Evolutionary conservation across 768 basidiomycete genomes (phyloP).

Genomic region (Russula vinacea): DNA sequence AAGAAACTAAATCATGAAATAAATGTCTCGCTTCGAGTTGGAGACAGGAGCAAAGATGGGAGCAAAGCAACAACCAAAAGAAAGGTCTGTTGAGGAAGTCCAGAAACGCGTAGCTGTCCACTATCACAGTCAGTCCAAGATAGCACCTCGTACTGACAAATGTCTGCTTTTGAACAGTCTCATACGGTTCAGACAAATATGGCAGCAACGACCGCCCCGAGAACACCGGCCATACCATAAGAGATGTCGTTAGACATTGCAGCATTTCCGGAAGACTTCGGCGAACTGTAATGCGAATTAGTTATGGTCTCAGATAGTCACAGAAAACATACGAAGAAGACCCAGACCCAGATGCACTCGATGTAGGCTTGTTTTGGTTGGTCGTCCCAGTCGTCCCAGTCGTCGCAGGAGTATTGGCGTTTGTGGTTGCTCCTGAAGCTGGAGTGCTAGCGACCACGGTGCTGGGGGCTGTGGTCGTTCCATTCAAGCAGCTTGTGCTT

Average conservation of each 20-base stretch:
- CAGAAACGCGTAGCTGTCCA: conserved; percentile 22
- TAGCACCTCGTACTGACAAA: neutral
- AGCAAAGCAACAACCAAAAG: conserved; percentile 12
- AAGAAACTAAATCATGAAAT: conserved; percentile 18
- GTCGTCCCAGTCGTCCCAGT: conserved; percentile 1
- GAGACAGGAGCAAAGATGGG: conserved; percentile 5
- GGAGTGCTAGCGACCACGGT: conserved; percentile 18
- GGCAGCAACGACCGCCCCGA: conserved; percentile 41
- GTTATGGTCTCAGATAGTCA: neutral
- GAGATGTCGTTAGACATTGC: conserved; percentile 41
- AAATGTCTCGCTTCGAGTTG: conserved; percentile 16
- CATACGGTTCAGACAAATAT: conserved; percentile 38
- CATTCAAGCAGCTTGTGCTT: conserved; percentile 41
- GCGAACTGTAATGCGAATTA: neutral
- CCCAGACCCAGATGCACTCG: too few species aligned
- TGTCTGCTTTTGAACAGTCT: neutral
- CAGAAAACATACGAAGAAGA: conserved; percentile 6
- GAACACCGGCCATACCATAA: conserved; percentile 41
- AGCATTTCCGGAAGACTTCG: conserved; percentile 29
- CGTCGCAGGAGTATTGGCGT: neutral
- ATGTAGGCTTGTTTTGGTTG: too few species aligned
- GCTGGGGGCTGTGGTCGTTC: neutral
- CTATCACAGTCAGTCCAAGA: conserved; percentile 10
- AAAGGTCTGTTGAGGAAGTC: conserved; percentile 4
- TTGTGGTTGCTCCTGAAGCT: conserved; percentile 12